These are phyloP conservation scores for Dalbergia oliveri DNA, from an alignment of 306 rosid species.

Conservation along the genomic window DNA sequence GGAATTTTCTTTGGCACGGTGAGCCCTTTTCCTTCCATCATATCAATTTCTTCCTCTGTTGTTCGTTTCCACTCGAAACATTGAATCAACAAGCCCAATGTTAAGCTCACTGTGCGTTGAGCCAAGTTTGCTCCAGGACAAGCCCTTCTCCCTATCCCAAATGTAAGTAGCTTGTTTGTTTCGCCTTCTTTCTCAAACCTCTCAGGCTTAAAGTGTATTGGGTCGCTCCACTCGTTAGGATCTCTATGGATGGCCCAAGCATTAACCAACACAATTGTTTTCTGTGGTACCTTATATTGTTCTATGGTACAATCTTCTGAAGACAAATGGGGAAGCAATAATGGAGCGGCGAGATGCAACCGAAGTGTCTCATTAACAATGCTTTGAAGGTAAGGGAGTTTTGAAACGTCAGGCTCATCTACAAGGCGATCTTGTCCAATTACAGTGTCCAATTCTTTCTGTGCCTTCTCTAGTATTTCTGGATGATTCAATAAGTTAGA, in stretches of 20 bases:
- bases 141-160: slow-evolving; percentile 63
- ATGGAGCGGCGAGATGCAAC: slow-evolving; percentile 50
- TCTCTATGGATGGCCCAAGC: slow-evolving; percentile 71
- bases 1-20: slow-evolving; percentile 48
- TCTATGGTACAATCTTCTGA: slow-evolving; percentile 51
- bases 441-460: slow-evolving; percentile 46
- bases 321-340: slow-evolving; percentile 58
- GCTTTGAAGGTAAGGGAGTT: slow-evolving; percentile 58
- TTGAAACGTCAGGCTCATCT: slow-evolving; percentile 52
- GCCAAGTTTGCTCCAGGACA: slow-evolving; percentile 61
- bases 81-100: slow-evolving; percentile 55
- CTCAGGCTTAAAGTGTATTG: slow-evolving; percentile 56
- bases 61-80: slow-evolving; percentile 62
- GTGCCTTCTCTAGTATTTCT: slow-evolving; percentile 48
- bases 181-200: slow-evolving; percentile 49
- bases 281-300: slow-evolving; percentile 49
- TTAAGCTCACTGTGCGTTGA: slow-evolving; percentile 44
- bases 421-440: slow-evolving; percentile 47
- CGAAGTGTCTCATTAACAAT: slow-evolving; percentile 60
- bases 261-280: slow-evolving; percentile 56
- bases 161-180: slow-evolving; percentile 50
- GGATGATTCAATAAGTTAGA: slow-evolving; percentile 58
- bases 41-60: slow-evolving; percentile 46
- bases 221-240: slow-evolving; percentile 56
- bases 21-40: slow-evolving; percentile 48